A percentile compares a stretch with the other conserved stretches of the same genome.
These are phyloP conservation scores for Acanthamoeba rhysodes DNA, from an alignment of 208 protist genomes.

Conservation along the genomic window DNA sequence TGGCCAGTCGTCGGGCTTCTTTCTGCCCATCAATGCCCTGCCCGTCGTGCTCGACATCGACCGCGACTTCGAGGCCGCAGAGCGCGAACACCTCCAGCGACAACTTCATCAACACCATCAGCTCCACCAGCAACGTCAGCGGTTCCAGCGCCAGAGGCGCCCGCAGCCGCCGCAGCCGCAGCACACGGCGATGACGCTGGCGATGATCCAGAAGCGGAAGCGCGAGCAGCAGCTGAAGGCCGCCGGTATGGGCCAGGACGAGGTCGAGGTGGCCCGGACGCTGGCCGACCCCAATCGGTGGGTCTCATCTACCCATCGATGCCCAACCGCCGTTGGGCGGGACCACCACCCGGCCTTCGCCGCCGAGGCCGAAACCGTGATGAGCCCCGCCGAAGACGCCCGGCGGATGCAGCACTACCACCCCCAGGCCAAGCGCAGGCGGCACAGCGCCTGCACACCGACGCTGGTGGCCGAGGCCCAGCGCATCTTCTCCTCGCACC, in stretches of 20 bases:
- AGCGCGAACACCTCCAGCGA: not conserved
- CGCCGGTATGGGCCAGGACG: not conserved
- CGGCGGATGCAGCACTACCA: not conserved
- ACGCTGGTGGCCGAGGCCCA: slow-evolving; percentile 23
- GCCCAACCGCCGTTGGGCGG: not conserved
- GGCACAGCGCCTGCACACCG: not conserved
- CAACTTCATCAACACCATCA: not conserved
- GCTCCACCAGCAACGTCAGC: not conserved
- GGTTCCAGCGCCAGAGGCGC: not conserved
- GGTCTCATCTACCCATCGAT: not conserved
- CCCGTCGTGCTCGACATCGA: slow-evolving; percentile 1
- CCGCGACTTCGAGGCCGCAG: not conserved
- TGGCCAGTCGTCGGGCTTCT: not conserved
- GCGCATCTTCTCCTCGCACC: slow-evolving; percentile 4
- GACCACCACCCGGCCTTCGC: too few species aligned
- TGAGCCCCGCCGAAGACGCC: not conserved
- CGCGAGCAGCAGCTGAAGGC: not conserved
- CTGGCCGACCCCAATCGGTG: not conserved
- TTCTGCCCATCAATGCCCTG: slow-evolving; percentile 8
- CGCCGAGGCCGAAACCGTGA: too few species aligned
- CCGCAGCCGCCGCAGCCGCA: not conserved
- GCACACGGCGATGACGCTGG: not conserved
- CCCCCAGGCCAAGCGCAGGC: not conserved
- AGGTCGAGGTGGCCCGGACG: not conserved
- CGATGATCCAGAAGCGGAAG: too few species aligned